phyloP scores from a whole-genome alignment of 2,329 filamentous ascomycete species.

The Xylaria sp. region DNA sequence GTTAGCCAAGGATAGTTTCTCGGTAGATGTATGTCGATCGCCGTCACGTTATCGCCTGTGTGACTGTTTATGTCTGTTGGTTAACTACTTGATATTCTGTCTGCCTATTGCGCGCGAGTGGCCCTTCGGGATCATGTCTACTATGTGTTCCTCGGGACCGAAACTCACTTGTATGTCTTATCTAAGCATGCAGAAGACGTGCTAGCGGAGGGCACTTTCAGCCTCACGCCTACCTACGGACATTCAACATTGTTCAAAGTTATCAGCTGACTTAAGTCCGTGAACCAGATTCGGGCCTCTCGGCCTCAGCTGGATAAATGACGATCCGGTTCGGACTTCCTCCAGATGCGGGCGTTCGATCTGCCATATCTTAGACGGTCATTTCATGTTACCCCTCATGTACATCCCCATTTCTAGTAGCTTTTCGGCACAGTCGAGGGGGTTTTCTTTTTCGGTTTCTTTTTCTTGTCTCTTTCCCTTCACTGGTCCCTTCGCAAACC shows the following conservation, averaged over 20 bases:
- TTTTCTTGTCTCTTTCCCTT: background rate
- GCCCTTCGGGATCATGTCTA: background rate
- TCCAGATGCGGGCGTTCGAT: background rate
- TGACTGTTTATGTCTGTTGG: background rate
- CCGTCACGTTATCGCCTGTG: background rate
- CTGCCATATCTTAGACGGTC: background rate
- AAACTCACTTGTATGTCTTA: slow-evolving; percentile 1
- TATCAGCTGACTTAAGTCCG: background rate
- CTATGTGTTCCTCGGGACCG: slow-evolving; percentile 20
- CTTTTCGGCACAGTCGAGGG: too few relatives aligned
- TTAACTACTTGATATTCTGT: background rate
- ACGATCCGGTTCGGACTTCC: background rate
- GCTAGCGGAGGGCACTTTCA: background rate
- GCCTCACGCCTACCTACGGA: background rate
- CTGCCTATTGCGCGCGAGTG: background rate
- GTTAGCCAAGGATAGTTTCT: background rate
- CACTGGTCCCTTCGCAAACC: background rate
- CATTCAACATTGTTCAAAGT: background rate
- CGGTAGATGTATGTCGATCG: background rate
- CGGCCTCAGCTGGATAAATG: background rate
- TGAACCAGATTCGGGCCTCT: background rate
- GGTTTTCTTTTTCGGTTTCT: background rate
- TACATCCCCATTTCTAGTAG: background rate
- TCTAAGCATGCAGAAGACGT: background rate
- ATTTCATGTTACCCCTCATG: background rate